These are phyloP conservation scores for Galeopsis tetrahit DNA, from an alignment of 257 asterid species.

Conservation along the genomic window DNA sequence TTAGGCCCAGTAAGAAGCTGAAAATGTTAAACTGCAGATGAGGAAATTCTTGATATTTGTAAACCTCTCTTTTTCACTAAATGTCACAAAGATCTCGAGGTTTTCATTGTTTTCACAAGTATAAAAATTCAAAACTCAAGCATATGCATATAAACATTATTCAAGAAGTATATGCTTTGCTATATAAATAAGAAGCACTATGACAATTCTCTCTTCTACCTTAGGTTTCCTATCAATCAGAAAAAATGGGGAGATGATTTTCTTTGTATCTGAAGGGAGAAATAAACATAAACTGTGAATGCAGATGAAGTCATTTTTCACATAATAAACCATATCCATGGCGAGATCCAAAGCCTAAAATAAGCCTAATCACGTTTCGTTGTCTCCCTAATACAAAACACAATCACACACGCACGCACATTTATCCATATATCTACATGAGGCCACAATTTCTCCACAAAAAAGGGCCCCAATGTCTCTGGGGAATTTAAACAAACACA, in stretches of 20 bases:
- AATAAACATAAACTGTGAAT: constrained; percentile 2
- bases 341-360: constrained; percentile 43
- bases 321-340: constrained; percentile 22
- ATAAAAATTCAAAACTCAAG: neutral
- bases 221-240: neutral
- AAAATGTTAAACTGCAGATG: neutral
- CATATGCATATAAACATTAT: constrained; percentile 12
- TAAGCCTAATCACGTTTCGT: constrained; percentile 49
- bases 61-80: neutral
- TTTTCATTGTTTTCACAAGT: no score
- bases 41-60: neutral
- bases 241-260: neutral
- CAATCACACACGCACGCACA: constrained; percentile 39
- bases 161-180: neutral
- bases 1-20: neutral
- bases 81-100: neutral
- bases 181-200: neutral
- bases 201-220: constrained; percentile 4
- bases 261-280: neutral
- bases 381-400: constrained; percentile 67
- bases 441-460: constrained; percentile 19
- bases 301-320: constrained; percentile 8
- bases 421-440: constrained; percentile 22
- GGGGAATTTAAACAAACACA: constrained; percentile 22
- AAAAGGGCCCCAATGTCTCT: constrained; percentile 41